Base-by-base conservation (phyloP, 2,329 filamentous ascomycete genomes). In the Herpotrichia juniperi region DNA sequence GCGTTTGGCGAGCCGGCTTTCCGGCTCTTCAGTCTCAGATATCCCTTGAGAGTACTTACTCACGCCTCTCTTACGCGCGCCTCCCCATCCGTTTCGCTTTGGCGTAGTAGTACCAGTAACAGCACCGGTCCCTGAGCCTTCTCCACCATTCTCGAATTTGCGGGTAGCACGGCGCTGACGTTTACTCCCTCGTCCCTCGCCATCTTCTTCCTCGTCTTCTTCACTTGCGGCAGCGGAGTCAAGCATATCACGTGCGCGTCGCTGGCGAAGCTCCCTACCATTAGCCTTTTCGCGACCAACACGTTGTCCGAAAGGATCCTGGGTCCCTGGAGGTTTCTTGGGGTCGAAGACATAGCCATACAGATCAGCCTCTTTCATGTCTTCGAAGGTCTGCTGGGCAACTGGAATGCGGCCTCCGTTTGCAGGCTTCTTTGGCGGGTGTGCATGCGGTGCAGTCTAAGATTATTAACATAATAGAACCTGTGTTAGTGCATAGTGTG, bases 331-430 rank as follows among this genome's bases (percentile, higher is more conserved):
- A 39, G 74, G 60, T 51, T 78, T 79, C 59, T 81, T 81, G 0
- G 80, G 68, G 54, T 83, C 82, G 63, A 83, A 83, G 28, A 76
- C 78, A 65, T 86, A 87, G 49, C 82, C 81, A 62, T 87, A 87
- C 0, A 87, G 71, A 51, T 80, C 79, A 1, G 84, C 79, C 70
- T 87, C 84, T 58, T 85, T 85, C 68, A 80, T 80, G 58, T 84
- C 83, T 61, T 85, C 83, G 54, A 78, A 85, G 2, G 83, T 65
- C n/a, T 74, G 68, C 4, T 73, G 70, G 11, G 76, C 71, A 22
- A 79, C 62, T 10, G 82, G 79, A 17, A 74, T 66, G 17, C 78
- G 74, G 11, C 77, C 78, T 17, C 79, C 79, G 50, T 78, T 78
- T 25, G 75, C 77, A 7, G 80, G 75, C 55, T 83, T 82, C 53